A percentile compares a stretch with the other conserved stretches of the same genome.
Evolutionary conservation across 1,139 yeast species (phyloP).

Genomic region (Suhomyces anneliseae): DNA sequence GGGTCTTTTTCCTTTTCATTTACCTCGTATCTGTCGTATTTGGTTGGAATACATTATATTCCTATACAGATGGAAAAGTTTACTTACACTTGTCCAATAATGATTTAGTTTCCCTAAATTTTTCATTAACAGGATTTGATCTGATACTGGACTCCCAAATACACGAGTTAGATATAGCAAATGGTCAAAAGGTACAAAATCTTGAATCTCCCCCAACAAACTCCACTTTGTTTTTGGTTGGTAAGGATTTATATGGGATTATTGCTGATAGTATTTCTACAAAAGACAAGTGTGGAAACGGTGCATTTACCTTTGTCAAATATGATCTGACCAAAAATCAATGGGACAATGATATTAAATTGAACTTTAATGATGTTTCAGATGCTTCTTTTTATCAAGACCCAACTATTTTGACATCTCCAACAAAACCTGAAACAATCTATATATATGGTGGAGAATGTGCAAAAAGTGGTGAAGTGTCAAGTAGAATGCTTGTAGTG

Average conservation of each 20-base stretch:
- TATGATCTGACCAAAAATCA: constrained; percentile 19
- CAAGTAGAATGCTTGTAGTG: constrained; percentile 38
- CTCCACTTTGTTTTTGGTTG: constrained; percentile 33
- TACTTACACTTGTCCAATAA: constrained; percentile 39
- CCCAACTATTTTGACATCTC: constrained; percentile 40
- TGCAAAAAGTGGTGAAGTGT: constrained; percentile 20
- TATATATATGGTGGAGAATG: constrained; percentile 53
- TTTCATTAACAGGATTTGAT: constrained; percentile 34
- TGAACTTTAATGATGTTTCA: constrained; percentile 24
- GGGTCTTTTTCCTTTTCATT: background rate
- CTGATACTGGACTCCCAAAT: constrained; percentile 10
- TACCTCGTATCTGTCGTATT: background rate
- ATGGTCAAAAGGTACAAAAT: constrained; percentile 23
- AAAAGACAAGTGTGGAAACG: constrained; percentile 31
- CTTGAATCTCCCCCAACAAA: constrained; percentile 34
- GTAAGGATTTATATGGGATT: constrained; percentile 35
- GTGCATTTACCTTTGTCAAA: constrained; percentile 25
- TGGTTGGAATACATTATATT: constrained; percentile 39
- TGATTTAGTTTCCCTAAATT: constrained; percentile 36
- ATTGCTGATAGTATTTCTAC: constrained; percentile 11
- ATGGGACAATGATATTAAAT: constrained; percentile 25
- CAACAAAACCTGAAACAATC: constrained; percentile 29
- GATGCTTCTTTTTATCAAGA: constrained; percentile 34
- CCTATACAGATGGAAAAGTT: constrained; percentile 34
- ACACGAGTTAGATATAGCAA: constrained; percentile 15